Percentiles rank a stretch among this genome's conserved stretches.
phyloP scores from a whole-genome alignment of 345 rosid species.

The Eucalyptus guilfoylei region DNA sequence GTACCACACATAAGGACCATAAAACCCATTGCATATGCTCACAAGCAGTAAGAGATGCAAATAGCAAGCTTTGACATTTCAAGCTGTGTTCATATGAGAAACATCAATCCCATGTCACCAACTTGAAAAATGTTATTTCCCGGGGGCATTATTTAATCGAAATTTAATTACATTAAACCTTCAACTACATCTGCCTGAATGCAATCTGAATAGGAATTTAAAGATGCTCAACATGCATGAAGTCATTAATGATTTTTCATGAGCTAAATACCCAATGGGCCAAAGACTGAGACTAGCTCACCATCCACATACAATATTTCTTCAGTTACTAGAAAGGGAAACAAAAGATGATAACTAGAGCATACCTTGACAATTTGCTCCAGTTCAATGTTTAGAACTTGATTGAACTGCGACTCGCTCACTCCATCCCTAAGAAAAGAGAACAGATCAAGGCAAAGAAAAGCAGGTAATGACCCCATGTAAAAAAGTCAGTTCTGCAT shows the following conservation, averaged over 20 bases:
- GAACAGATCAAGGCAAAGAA: neutral
- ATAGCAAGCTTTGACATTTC: neutral
- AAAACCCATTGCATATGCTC: neutral
- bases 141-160: neutral
- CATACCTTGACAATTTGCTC: conserved; percentile 74
- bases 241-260: neutral
- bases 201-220: neutral
- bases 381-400: conserved; percentile 73
- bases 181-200: neutral
- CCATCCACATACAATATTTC: neutral
- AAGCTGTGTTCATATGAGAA: neutral
- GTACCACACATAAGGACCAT: neutral
- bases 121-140: neutral
- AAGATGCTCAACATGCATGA: neutral
- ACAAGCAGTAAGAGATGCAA: neutral
- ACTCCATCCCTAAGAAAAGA: conserved; percentile 70
- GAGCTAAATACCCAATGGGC: neutral
- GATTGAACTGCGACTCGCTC: conserved; percentile 87
- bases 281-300: neutral
- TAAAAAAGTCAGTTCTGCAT: neutral
- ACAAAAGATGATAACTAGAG: neutral
- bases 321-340: neutral
- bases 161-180: neutral
- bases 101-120: neutral
- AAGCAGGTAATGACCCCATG: neutral